These are phyloP conservation scores for Gossypium rotundifolium DNA, from an alignment of 345 rosid genomes.

Conservation along the genomic window DNA sequence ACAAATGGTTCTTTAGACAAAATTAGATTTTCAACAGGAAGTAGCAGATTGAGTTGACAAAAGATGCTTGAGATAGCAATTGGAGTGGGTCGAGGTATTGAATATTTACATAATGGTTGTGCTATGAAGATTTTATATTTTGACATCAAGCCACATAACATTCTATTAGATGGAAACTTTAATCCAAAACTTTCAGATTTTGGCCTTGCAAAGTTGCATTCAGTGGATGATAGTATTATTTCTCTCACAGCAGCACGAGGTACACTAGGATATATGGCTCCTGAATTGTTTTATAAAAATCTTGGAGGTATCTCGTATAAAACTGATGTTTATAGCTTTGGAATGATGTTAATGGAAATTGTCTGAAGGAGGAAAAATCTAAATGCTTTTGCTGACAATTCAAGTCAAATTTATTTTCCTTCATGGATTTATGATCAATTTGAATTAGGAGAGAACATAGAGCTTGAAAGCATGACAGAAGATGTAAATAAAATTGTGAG, in stretches of 20 bases:
- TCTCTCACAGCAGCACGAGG: conserved; percentile 23
- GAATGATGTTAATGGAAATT: conserved; percentile 5
- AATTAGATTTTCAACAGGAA: neutral
- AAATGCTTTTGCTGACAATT: neutral
- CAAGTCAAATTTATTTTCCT: conserved; percentile 14
- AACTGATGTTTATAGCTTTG: neutral
- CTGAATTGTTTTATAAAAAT: neutral
- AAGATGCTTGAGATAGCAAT: conserved; percentile 8
- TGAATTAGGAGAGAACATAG: neutral
- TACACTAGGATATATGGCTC: conserved; percentile 12
- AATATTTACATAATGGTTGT: conserved; percentile 19
- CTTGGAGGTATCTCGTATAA: conserved; percentile 1
- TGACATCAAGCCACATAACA: conserved; percentile 18
- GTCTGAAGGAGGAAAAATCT: neutral
- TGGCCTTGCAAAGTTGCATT: conserved; percentile 7
- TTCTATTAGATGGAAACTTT: conserved; percentile 2
- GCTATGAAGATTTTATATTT: conserved; percentile 18
- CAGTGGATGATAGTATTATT: neutral
- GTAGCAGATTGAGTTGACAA: conserved; percentile 17
- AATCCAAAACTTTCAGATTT: conserved; percentile 2
- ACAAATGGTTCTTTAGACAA: neutral
- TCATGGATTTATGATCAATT: conserved; percentile 6
- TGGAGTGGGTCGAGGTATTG: conserved; percentile 17
- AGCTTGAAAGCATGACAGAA: neutral
- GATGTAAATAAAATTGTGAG: neutral